Evolutionary conservation across 768 basidiomycete species (phyloP).

Genomic region (Leccinum ochraceum): DNA sequence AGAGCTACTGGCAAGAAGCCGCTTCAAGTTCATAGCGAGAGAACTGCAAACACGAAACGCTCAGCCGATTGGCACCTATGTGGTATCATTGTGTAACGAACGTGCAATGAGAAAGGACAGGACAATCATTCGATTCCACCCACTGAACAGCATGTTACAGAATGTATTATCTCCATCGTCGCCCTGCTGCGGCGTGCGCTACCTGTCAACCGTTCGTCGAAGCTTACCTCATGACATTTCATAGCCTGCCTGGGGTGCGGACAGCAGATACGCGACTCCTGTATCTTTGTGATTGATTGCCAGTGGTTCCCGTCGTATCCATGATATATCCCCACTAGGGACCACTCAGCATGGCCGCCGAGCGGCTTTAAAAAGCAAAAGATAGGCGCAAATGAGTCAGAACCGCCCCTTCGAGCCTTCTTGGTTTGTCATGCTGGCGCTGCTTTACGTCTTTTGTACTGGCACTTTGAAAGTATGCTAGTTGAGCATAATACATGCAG

Average conservation of each 20-base stretch:
- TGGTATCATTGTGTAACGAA: neutral
- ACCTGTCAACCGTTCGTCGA: neutral
- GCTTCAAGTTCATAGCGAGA: neutral
- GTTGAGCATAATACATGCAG: too few relatives aligned
- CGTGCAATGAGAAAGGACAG: neutral
- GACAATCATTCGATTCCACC: neutral
- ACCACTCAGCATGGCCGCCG: neutral
- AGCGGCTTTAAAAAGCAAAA: neutral
- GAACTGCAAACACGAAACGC: neutral
- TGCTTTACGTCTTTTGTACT: neutral
- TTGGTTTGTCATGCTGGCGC: neutral
- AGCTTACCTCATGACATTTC: conserved; percentile 14
- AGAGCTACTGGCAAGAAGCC: neutral
- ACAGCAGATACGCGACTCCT: neutral
- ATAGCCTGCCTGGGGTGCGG: conserved; percentile 17
- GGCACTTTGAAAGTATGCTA: neutral
- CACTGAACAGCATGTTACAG: neutral
- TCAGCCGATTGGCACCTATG: neutral
- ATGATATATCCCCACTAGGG: neutral
- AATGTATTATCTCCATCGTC: neutral
- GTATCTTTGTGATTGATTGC: neutral
- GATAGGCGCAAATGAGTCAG: neutral
- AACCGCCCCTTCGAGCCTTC: neutral
- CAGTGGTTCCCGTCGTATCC: neutral
- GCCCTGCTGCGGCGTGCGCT: neutral